These are phyloP conservation scores for Iberis pinnata DNA, from an alignment of 345 rosid genomes.

Conservation along the genomic window DNA sequence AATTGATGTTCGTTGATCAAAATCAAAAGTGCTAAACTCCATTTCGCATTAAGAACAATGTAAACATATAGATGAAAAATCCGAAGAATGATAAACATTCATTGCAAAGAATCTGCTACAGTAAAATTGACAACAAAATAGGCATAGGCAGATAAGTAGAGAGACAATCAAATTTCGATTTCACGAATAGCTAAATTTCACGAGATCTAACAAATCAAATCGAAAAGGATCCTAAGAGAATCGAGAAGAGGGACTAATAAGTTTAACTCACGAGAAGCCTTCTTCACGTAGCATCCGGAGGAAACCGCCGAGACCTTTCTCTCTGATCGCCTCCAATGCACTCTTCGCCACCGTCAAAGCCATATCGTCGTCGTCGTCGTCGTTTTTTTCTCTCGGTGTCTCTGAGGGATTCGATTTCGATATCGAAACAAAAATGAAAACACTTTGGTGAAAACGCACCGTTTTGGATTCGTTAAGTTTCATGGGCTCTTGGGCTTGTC, in stretches of 20 bases:
- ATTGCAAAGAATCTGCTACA: no score
- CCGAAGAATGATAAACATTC: no score
- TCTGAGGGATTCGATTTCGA: slow-evolving; percentile 6
- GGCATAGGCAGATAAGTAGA: slow-evolving; percentile 1
- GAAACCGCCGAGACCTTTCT: slow-evolving; percentile 65
- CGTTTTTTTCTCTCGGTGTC: slow-evolving; percentile 1
- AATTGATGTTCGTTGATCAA: not conserved
- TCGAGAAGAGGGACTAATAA: not conserved
- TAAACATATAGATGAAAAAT: no score
- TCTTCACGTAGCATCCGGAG: slow-evolving; percentile 58
- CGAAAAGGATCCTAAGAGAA: slow-evolving; percentile 7
- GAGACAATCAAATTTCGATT: not conserved
- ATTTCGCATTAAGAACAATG: not conserved
- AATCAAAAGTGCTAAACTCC: not conserved
- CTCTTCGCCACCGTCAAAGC: slow-evolving; percentile 67
- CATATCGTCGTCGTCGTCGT: slow-evolving; percentile 46
- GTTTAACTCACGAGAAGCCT: slow-evolving; percentile 54
- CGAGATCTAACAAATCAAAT: slow-evolving; percentile 20
- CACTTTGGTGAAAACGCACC: no score
- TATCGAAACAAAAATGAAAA: not conserved
- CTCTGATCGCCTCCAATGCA: slow-evolving; percentile 53
- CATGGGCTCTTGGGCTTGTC: no score
- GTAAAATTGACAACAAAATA: not conserved
- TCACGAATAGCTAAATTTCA: not conserved
- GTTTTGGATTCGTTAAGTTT: no score